phyloP scores from a whole-genome alignment of 495 filamentous ascomycete genomes.

The Lasiosphaeria hispida region DNA sequence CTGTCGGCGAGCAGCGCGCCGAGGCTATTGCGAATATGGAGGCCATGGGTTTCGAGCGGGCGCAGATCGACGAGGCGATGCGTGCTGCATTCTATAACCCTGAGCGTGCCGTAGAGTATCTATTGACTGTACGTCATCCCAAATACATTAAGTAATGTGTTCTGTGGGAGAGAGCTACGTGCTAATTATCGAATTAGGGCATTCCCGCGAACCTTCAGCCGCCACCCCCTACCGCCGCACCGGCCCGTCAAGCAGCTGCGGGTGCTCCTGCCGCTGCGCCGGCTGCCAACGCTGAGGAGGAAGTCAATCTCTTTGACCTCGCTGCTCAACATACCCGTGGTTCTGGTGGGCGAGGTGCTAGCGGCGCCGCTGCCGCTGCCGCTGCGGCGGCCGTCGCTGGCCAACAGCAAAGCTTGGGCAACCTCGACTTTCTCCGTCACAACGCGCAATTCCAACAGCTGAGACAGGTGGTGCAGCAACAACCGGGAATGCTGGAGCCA shows the following conservation, averaged over 20 bases:
- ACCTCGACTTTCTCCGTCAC: conserved; percentile 91
- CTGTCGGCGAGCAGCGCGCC: conserved; percentile 78
- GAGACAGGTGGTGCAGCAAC: conserved; percentile 92
- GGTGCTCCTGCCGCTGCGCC: conserved; percentile 34
- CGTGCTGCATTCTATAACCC: conserved; percentile 95
- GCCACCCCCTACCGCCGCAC: conserved; percentile 34
- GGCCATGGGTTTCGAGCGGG: conserved; percentile 86
- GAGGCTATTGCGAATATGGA: conserved; percentile 94
- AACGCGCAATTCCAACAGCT: conserved; percentile 98
- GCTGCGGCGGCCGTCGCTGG: conserved; percentile 49
- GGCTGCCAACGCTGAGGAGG: conserved; percentile 52
- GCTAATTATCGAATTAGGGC: conserved; percentile 54
- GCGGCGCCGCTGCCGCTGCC: conserved; percentile 48
- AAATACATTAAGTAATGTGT: too few species aligned
- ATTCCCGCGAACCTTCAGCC: conserved; percentile 80
- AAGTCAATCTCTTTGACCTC: conserved; percentile 91
- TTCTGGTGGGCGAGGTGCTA: conserved; percentile 40
- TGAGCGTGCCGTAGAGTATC: conserved; percentile 94
- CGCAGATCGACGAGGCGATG: conserved; percentile 89
- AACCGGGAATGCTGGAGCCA: conserved; percentile 96
- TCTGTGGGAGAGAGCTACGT: background rate
- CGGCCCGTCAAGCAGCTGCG: conserved; percentile 37
- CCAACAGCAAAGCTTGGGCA: conserved; percentile 61
- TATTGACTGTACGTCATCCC: conserved; percentile 67
- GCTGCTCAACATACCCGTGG: conserved; percentile 69